Conservation (phyloP, 106 monocot genomes). For the Cymbidium sinense region DNA sequence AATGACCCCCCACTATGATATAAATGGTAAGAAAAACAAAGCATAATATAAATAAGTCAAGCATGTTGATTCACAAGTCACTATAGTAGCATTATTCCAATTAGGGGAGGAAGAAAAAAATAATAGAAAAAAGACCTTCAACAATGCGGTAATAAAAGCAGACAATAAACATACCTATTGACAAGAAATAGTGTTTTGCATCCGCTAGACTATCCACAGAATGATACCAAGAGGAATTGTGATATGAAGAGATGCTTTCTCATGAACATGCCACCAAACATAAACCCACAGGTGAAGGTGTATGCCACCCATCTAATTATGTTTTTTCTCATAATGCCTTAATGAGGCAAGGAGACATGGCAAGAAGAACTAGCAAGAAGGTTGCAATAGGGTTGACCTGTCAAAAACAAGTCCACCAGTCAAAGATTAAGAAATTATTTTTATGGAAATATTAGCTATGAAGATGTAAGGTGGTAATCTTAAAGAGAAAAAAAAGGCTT, state of each 20-base stretch:
- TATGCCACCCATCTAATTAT: conserved; percentile 88
- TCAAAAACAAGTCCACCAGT: conserved; percentile 9
- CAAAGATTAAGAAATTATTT: conserved; percentile 1
- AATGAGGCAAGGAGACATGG: conserved; percentile 78
- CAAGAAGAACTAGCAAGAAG: conserved; percentile 65
- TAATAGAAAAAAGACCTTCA: background rate
- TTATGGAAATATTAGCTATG: background rate
- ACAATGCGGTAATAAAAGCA: background rate
- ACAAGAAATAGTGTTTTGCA: conserved; percentile 85
- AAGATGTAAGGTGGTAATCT: conserved; percentile 14
- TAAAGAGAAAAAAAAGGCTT: background rate
- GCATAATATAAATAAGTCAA: too few species aligned
- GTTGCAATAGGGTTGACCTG: conserved; percentile 71
- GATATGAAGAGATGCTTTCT: conserved; percentile 99
- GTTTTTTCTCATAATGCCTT: conserved; percentile 52
- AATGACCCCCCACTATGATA: too few species aligned
- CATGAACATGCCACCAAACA: conserved; percentile 99
- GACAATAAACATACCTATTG: conserved; percentile 56
- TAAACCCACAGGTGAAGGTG: conserved; percentile 86
- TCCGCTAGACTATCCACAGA: conserved; percentile 64
- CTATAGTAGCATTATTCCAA: too few species aligned
- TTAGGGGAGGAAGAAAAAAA: background rate
- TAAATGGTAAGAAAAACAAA: too few species aligned
- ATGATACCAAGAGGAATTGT: conserved; percentile 72
- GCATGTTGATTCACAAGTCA: too few species aligned